Percentiles rank a stretch among this genome's conserved stretches.
Conservation (phyloP, 352 stramenopile species). For the Pelagophyceae sp. region DNA sequence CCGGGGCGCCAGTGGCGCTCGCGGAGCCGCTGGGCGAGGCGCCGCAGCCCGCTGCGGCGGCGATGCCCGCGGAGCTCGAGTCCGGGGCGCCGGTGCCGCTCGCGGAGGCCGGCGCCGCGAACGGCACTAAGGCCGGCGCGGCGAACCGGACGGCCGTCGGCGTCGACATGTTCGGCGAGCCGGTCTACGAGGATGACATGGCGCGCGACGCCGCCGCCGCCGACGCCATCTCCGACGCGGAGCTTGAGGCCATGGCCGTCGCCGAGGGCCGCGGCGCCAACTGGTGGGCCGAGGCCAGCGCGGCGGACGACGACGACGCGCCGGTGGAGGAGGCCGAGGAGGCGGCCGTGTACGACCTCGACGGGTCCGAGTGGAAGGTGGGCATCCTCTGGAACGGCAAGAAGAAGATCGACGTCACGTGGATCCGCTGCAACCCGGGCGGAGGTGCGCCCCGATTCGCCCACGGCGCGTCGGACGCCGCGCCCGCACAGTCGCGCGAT, state of each 20-base stretch:
- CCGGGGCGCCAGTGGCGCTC: too few species aligned
- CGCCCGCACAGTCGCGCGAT: constrained; percentile 44
- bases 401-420: constrained; percentile 47
- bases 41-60: neutral
- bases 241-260: neutral
- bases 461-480: too few species aligned
- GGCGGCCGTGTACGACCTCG: constrained; percentile 37
- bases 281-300: neutral
- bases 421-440: constrained; percentile 37
- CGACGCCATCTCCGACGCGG: neutral
- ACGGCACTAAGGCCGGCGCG: neutral
- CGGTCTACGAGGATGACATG: neutral
- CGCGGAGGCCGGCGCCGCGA: neutral
- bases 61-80: neutral
- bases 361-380: constrained; percentile 51
- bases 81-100: neutral
- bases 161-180: neutral
- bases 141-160: neutral
- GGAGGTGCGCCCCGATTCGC: too few species aligned
- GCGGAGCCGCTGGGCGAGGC: neutral
- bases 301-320: neutral
- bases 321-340: neutral
- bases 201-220: too few species aligned
- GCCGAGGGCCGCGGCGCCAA: too few species aligned
- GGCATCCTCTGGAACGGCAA: constrained; percentile 41